Conservation (phyloP, 305 asterid species). For the Stenogyne calaminthoides region DNA sequence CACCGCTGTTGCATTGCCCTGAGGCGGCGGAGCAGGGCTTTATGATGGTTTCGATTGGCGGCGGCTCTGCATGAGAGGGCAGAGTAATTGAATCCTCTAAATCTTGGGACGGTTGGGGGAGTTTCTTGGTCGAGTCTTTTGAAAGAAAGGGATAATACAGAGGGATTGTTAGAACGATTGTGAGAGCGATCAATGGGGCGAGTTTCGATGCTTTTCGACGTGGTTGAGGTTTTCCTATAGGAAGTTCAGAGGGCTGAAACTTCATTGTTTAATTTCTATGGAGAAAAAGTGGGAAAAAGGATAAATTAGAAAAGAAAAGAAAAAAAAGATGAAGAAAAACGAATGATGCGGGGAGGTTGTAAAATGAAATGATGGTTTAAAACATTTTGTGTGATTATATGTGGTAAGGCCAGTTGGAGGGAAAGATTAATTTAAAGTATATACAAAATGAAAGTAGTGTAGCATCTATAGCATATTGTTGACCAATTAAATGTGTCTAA, state of each 20-base stretch:
- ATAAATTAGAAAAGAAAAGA: neutral
- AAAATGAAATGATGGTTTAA: slow-evolving; percentile 38
- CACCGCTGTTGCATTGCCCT: slow-evolving; percentile 14
- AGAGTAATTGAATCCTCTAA: slow-evolving; percentile 25
- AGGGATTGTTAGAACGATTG: slow-evolving; percentile 51
- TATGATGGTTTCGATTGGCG: neutral
- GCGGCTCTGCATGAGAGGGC: neutral
- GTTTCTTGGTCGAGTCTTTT: slow-evolving; percentile 37
- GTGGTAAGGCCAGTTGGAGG: neutral
- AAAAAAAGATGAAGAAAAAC: slow-evolving; percentile 8
- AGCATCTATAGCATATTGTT: neutral
- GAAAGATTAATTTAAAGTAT: neutral
- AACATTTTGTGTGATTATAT: slow-evolving; percentile 7
- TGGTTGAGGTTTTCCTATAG: slow-evolving; percentile 46
- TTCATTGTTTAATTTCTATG: slow-evolving; percentile 32
- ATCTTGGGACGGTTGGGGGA: slow-evolving; percentile 31
- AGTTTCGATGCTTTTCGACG: slow-evolving; percentile 50
- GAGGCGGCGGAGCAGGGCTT: slow-evolving; percentile 26
- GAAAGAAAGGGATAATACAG: slow-evolving; percentile 44
- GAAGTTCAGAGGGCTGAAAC: slow-evolving; percentile 42
- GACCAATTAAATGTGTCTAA: slow-evolving; percentile 5
- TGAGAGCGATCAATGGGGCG: slow-evolving; percentile 55
- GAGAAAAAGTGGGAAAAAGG: neutral
- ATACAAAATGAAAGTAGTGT: neutral
- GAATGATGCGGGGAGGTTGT: slow-evolving; percentile 35